phyloP scores from a whole-genome alignment of 345 rosid genomes.

The Eucalyptus virginea region DNA sequence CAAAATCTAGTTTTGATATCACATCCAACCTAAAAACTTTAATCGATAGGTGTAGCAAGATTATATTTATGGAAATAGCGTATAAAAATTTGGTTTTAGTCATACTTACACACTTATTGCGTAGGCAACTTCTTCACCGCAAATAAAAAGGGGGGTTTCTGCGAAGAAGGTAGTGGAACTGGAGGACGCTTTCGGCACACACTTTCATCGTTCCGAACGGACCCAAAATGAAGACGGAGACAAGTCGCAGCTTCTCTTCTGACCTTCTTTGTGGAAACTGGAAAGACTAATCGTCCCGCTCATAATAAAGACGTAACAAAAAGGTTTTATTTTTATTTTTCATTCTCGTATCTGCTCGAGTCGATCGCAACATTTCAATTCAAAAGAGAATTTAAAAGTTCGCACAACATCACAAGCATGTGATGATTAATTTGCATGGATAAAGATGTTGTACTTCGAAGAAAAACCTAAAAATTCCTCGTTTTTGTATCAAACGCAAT shows the following conservation, averaged over 20 bases:
- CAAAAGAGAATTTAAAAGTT: neutral
- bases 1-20: neutral
- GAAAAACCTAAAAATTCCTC: neutral
- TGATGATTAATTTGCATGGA: neutral
- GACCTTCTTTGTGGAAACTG: neutral
- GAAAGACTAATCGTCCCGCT: neutral
- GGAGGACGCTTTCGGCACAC: neutral
- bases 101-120: neutral
- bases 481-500: neutral
- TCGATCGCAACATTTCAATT: neutral
- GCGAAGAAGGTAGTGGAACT: neutral
- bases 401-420: neutral
- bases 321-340: too few species aligned
- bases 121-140: neutral
- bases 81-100: neutral
- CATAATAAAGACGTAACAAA: neutral
- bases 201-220: neutral
- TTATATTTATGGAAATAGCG: neutral
- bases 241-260: neutral
- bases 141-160: neutral
- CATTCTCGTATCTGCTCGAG: neutral
- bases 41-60: neutral
- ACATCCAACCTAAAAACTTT: neutral
- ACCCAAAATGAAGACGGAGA: neutral
- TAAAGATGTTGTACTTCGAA: neutral